phyloP scores from a whole-genome alignment of 768 basidiomycete species.

The Mycena sanguinolenta region DNA sequence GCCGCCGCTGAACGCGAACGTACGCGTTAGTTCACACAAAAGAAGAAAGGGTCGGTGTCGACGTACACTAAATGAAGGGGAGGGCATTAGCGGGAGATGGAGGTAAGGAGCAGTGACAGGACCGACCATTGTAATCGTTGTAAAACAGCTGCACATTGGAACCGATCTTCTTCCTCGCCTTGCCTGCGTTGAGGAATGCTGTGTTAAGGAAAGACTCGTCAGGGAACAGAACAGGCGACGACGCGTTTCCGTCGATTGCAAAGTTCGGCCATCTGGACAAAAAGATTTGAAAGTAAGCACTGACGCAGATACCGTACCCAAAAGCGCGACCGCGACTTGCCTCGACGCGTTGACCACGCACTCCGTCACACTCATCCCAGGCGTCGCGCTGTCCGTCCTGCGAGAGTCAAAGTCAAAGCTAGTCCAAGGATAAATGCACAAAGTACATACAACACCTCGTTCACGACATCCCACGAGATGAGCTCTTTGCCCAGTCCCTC shows the following conservation, averaged over 20 bases:
- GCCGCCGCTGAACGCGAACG: conserved; percentile 11
- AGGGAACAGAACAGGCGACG: conserved; percentile 32
- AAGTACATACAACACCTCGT: conserved; percentile 27
- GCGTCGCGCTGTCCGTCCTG: conserved; percentile 31
- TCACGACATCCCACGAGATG: conserved; percentile 37
- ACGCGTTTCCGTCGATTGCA: conserved; percentile 35
- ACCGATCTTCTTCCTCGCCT: conserved; percentile 30
- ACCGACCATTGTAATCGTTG: conserved; percentile 36
- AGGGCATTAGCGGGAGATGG: conserved; percentile 8
- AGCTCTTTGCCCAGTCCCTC: conserved; percentile 28
- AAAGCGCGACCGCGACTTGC: neutral
- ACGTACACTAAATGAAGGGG: conserved; percentile 26
- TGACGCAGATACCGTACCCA: no score
- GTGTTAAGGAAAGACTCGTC: conserved; percentile 36
- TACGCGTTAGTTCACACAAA: no score
- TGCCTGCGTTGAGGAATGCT: conserved; percentile 32
- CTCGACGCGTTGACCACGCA: conserved; percentile 35
- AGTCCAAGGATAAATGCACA: neutral
- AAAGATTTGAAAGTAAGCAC: neutral
- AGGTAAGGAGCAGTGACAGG: neutral
- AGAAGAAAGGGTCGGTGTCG: neutral
- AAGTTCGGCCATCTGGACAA: conserved; percentile 36
- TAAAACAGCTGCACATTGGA: conserved; percentile 29
- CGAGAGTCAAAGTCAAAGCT: neutral
- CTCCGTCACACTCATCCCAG: conserved; percentile 31